These are phyloP conservation scores for Aspergillus conjunctus DNA, from an alignment of 495 filamentous ascomycete species.

Conservation along the genomic window DNA sequence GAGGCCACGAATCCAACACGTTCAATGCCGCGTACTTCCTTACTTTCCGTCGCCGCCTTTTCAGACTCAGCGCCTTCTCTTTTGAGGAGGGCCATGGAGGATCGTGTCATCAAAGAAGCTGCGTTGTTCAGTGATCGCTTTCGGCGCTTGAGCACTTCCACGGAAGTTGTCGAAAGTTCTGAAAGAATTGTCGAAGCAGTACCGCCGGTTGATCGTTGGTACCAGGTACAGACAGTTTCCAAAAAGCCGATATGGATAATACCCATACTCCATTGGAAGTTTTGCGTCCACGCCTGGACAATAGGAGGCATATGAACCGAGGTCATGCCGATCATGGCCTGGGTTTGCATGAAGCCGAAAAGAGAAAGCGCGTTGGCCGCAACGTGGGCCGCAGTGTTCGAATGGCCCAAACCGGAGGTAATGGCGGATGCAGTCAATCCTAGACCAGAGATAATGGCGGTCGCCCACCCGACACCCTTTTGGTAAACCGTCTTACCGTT, in stretches of 20 bases:
- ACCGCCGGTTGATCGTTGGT: constrained; percentile 91
- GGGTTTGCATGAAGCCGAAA: constrained; percentile 94
- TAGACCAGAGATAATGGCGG: constrained; percentile 82
- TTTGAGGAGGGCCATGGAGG: constrained; percentile 51
- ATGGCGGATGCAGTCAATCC: constrained; percentile 83
- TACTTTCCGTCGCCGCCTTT: constrained; percentile 54
- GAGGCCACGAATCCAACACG: constrained; percentile 82
- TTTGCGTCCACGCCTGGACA: constrained; percentile 93
- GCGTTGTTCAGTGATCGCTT: constrained; percentile 50
- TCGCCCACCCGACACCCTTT: constrained; percentile 82
- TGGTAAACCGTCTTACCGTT: constrained; percentile 95
- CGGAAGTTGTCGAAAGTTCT: constrained; percentile 71
- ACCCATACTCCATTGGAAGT: constrained; percentile 98
- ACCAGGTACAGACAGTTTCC: constrained; percentile 90
- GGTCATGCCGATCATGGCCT: constrained; percentile 92
- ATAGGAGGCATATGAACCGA: constrained; percentile 85
- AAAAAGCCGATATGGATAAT: constrained; percentile 89
- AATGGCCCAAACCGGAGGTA: constrained; percentile 79
- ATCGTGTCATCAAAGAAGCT: constrained; percentile 47
- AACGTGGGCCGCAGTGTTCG: constrained; percentile 96
- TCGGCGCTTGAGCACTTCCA: constrained; percentile 76
- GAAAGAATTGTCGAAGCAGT: constrained; percentile 80
- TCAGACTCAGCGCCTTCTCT: constrained; percentile 49
- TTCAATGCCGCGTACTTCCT: constrained; percentile 81
- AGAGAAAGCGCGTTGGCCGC: constrained; percentile 90